These are phyloP conservation scores for Sarocladium kiliense DNA, from an alignment of 2,329 filamentous ascomycete genomes.

Conservation along the genomic window DNA sequence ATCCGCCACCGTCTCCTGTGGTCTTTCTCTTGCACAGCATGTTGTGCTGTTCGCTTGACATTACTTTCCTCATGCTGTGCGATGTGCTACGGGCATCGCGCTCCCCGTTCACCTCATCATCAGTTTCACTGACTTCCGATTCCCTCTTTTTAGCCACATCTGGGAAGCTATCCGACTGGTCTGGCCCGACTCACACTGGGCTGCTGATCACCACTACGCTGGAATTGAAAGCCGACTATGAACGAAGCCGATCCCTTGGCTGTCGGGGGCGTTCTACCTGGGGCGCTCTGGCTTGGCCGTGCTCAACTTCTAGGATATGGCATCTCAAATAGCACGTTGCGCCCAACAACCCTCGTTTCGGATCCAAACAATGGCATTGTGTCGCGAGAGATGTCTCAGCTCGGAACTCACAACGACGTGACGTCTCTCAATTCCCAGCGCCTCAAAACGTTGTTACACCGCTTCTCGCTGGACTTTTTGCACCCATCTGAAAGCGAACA, in stretches of 20 bases:
- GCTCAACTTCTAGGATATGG: too few species aligned
- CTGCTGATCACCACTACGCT: constrained; percentile 62
- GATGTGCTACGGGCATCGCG: neutral
- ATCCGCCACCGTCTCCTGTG: neutral
- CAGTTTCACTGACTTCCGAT: constrained; percentile 8
- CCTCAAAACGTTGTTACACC: constrained; percentile 2
- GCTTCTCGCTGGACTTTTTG: neutral
- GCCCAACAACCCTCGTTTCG: too few species aligned
- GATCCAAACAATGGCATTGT: neutral
- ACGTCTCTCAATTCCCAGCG: neutral
- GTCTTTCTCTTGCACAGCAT: neutral
- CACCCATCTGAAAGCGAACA: neutral
- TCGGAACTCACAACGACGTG: neutral
- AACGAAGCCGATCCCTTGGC: constrained; percentile 15
- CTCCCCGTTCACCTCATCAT: neutral
- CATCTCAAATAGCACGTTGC: too few species aligned
- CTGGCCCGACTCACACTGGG: constrained; percentile 88
- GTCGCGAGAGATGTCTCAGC: neutral
- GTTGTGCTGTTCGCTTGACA: too few species aligned
- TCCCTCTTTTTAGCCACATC: constrained; percentile 59
- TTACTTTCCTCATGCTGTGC: neutral
- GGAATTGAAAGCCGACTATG: constrained; percentile 77
- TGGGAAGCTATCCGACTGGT: constrained; percentile 90
- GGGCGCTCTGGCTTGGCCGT: neutral
- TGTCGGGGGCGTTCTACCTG: too few species aligned